A percentile compares a stretch with the other conserved stretches of the same genome.
phyloP scores from a whole-genome alignment of 164 flowering plant species.

The Taxillus chinensis region DNA sequence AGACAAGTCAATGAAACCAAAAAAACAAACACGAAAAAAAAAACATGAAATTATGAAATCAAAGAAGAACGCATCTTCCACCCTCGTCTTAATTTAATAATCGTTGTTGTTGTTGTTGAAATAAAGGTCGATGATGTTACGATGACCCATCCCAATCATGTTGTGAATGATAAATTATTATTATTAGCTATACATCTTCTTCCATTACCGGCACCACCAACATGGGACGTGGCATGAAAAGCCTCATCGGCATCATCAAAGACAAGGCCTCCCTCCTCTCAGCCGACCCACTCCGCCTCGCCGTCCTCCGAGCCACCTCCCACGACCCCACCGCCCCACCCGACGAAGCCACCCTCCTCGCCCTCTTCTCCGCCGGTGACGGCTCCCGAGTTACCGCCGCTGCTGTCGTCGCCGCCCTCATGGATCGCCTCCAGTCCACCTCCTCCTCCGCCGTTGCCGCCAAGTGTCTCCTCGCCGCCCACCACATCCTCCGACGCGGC shows the following conservation, averaged over 20 bases:
- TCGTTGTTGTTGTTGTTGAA: too few relatives aligned
- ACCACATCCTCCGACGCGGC: slow-evolving; percentile 1
- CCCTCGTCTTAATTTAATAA: too few relatives aligned
- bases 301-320: not conserved
- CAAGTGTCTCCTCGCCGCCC: slow-evolving; percentile 3
- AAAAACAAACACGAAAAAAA: too few relatives aligned
- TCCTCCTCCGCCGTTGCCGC: not conserved
- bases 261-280: not conserved
- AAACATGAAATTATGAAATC: too few relatives aligned
- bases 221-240: not conserved
- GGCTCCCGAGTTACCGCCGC: not conserved
- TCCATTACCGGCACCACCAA: too few relatives aligned
- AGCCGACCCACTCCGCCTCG: not conserved
- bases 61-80: too few relatives aligned
- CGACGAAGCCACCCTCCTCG: not conserved
- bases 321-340: slow-evolving; percentile 1
- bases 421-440: slow-evolving; percentile 2
- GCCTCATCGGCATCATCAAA: not conserved
- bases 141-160: too few relatives aligned
- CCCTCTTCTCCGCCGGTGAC: not conserved
- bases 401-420: not conserved
- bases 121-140: too few relatives aligned
- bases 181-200: too few relatives aligned
- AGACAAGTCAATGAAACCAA: too few relatives aligned
- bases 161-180: too few relatives aligned